Percentiles rank a stretch among this genome's conserved stretches.
phyloP scores from a whole-genome alignment of 2,329 filamentous ascomycete species.

The Penicillium digitatum region DNA sequence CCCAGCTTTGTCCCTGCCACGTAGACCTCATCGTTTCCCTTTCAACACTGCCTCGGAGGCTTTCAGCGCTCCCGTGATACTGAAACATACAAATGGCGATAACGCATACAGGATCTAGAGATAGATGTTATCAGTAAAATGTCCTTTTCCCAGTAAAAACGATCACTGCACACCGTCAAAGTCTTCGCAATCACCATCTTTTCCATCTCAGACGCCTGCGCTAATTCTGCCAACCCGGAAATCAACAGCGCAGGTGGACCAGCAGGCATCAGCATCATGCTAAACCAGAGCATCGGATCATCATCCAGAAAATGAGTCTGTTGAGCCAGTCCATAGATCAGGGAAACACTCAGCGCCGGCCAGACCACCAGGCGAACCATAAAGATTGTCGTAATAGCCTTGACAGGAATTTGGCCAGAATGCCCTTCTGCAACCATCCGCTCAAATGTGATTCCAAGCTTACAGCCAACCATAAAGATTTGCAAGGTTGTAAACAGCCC shows the following conservation, averaged over 20 bases:
- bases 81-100: conserved; percentile 31
- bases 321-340: conserved; percentile 53
- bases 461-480: conserved; percentile 64
- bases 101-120: conserved; percentile 31
- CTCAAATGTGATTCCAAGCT: conserved; percentile 54
- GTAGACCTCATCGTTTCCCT: conserved; percentile 9
- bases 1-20: accelerated
- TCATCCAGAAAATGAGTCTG: conserved; percentile 50
- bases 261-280: conserved; percentile 57
- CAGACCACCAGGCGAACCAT: conserved; percentile 55
- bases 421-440: conserved; percentile 39
- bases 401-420: conserved; percentile 39
- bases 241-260: conserved; percentile 34
- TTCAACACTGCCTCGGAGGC: conserved; percentile 27
- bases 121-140: conserved; percentile 7
- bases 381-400: conserved; percentile 44
- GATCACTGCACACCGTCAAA: conserved; percentile 37
- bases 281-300: conserved; percentile 65
- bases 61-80: conserved; percentile 28
- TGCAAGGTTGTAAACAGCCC: conserved; percentile 62
- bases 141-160: neutral
- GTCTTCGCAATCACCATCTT: conserved; percentile 55
- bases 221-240: conserved; percentile 50
- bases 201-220: conserved; percentile 20
- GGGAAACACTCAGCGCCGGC: conserved; percentile 54